phyloP scores from a whole-genome alignment of 139 green algal genomes.

The Chloropicon primus region DNA sequence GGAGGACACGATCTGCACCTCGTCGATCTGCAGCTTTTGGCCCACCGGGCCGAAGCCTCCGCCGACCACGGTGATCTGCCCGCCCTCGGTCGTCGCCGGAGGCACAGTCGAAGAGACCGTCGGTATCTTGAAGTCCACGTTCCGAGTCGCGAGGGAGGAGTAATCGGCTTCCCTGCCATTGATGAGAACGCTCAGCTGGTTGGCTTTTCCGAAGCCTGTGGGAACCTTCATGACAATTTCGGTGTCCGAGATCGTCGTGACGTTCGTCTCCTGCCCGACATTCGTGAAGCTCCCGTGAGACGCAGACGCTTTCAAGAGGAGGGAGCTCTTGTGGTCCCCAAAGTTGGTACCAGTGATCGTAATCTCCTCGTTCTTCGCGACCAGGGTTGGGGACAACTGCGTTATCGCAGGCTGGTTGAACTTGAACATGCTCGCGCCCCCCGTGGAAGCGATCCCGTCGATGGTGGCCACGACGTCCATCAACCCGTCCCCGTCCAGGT shows the following conservation, averaged over 20 bases:
- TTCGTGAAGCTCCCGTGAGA: neutral
- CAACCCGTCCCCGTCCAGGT: constrained; percentile 5
- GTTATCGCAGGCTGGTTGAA: neutral
- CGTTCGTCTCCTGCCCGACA: neutral
- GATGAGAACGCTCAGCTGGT: neutral
- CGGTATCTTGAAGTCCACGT: neutral
- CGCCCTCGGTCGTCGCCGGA: neutral
- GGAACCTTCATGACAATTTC: neutral
- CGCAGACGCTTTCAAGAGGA: neutral
- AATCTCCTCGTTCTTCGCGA: neutral
- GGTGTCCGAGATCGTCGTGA: neutral
- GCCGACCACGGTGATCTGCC: neutral
- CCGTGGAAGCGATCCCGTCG: neutral
- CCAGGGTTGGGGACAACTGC: neutral
- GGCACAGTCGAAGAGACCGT: neutral
- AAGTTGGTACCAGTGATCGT: constrained; percentile 14
- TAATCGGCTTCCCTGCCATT: constrained; percentile 1
- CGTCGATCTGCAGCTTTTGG: neutral
- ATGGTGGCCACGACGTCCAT: neutral
- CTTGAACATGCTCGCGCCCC: neutral
- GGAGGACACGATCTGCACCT: neutral
- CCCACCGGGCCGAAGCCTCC: neutral
- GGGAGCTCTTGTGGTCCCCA: neutral
- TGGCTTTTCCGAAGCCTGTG: neutral
- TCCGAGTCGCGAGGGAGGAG: neutral